Base-by-base conservation (phyloP, 805 yeast genomes). In the Candida morakotiae region DNA sequence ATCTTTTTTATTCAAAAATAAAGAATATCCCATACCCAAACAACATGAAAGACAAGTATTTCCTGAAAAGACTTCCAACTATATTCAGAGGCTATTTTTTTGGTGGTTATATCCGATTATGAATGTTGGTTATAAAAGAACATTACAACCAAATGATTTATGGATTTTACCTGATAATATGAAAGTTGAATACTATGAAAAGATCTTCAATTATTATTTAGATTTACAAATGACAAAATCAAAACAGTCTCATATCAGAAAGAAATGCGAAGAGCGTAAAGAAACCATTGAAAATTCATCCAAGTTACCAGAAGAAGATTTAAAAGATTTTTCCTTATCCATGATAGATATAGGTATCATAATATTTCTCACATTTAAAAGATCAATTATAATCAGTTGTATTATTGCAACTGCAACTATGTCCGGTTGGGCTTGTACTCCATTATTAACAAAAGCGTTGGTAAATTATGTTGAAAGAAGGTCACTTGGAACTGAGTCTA, bases 71-170 rank as follows among this genome's bases (percentile, higher is more conserved):
- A 25, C 20, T 13, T 61, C 69, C n/a, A 67, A 65, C 38, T 18
- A 48, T 23, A 13, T 75, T 15, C 62, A 64, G 18, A 62, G 58
- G 44, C 22, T 66, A 0, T 73, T 79, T 47, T 76, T 80, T 53
- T 71, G 80, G 77, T 83, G 87, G 86, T 56, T 82, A 30, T 53
- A 60, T 26, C 86, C 86, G 0, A 46, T 83, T 33, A 56, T 83
- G 64, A 60, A 56, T 16, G 73, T 73, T 5, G 88, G 88, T 7
- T 83, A 83, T 55, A 78, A 74, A 53, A 67, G 88, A 49, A 80
- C 87, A 0, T 55, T 83, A 29, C 73, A 72, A 28, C 75, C 81
- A 3, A 69, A 71, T 34, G 88, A 83, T 55, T 49, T 81, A 43
- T 81, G 41, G 46, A 35, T 34, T 17, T 47, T 61, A 28, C 48